phyloP scores from a whole-genome alignment of 305 asterid genomes.

The Fraxinus greggii region DNA sequence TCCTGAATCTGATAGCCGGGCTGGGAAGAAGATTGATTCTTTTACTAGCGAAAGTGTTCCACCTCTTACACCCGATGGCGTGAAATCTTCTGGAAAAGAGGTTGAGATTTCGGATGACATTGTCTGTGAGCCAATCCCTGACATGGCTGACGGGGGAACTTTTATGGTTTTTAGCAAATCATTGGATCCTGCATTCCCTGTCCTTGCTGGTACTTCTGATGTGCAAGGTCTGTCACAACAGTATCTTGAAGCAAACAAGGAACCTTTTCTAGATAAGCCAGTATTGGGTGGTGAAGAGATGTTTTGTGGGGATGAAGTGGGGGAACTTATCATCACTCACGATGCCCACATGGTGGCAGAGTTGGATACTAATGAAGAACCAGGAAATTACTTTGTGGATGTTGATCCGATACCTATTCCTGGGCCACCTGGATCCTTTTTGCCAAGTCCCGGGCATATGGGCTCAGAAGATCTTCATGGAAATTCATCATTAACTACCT shows the following conservation, averaged over 20 bases:
- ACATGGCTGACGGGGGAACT: slow-evolving; percentile 35
- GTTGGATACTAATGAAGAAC: slow-evolving; percentile 41
- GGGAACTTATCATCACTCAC: slow-evolving; percentile 31
- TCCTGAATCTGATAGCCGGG: slow-evolving; percentile 31
- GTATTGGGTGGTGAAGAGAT: slow-evolving; percentile 49
- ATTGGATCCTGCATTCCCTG: slow-evolving; percentile 41
- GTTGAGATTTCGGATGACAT: slow-evolving; percentile 35
- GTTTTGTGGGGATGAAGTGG: slow-evolving; percentile 38
- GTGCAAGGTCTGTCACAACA: slow-evolving; percentile 34
- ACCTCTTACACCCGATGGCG: slow-evolving; percentile 27
- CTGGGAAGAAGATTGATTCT: slow-evolving; percentile 30
- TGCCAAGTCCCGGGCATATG: slow-evolving; percentile 88
- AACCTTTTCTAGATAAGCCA: slow-evolving; percentile 42
- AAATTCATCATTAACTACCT: slow-evolving; percentile 70
- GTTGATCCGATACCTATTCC: slow-evolving; percentile 93
- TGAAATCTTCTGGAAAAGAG: slow-evolving; percentile 32
- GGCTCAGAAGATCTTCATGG: slow-evolving; percentile 78
- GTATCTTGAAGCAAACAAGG: slow-evolving; percentile 34
- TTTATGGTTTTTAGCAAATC: slow-evolving; percentile 48
- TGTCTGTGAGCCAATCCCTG: slow-evolving; percentile 37
- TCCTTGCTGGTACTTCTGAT: slow-evolving; percentile 32
- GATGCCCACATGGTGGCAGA: slow-evolving; percentile 32
- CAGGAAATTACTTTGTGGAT: slow-evolving; percentile 60
- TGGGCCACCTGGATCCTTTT: slow-evolving; percentile 92
- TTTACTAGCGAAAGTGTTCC: slow-evolving; percentile 28